Percentiles rank a stretch among this genome's conserved stretches.
phyloP scores from a whole-genome alignment of 768 basidiomycete genomes.

The Tulasnella sp. region DNA sequence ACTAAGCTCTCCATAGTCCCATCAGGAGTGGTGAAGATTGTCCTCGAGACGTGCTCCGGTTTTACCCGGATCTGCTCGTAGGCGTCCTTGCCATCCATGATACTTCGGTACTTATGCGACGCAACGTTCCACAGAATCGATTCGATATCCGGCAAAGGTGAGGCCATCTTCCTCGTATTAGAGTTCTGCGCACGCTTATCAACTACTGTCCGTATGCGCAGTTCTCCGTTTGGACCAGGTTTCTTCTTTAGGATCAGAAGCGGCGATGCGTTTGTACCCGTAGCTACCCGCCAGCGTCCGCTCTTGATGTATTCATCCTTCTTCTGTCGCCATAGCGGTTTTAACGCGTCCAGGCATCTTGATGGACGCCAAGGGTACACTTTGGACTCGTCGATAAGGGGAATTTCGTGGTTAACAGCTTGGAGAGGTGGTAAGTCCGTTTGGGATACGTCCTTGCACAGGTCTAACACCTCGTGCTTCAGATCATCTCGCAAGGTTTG shows the following conservation, averaged over 20 bases:
- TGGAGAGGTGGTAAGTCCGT: not conserved
- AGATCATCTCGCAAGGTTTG: not conserved
- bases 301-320: not conserved
- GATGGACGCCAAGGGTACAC: constrained; percentile 6
- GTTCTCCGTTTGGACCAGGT: constrained; percentile 1
- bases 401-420: constrained; percentile 2
- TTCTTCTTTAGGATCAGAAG: not conserved
- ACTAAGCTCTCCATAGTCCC: constrained; percentile 14
- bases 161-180: constrained; percentile 12
- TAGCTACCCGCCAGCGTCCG: not conserved
- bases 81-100: constrained; percentile 12
- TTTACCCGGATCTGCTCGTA: constrained; percentile 11
- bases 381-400: not conserved
- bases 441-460: not conserved
- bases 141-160: constrained; percentile 17
- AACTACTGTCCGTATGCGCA: constrained; percentile 6
- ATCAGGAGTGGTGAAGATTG: constrained; percentile 4
- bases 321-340: constrained; percentile 1
- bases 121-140: constrained; percentile 7
- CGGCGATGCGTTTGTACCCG: not conserved
- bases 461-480: not conserved
- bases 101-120: not conserved
- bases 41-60: not conserved
- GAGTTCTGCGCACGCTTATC: constrained; percentile 8
- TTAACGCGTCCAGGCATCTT: not conserved